Evolutionary conservation across 768 basidiomycete species (phyloP).

Genomic region (Sarcodon aspratus): DNA sequence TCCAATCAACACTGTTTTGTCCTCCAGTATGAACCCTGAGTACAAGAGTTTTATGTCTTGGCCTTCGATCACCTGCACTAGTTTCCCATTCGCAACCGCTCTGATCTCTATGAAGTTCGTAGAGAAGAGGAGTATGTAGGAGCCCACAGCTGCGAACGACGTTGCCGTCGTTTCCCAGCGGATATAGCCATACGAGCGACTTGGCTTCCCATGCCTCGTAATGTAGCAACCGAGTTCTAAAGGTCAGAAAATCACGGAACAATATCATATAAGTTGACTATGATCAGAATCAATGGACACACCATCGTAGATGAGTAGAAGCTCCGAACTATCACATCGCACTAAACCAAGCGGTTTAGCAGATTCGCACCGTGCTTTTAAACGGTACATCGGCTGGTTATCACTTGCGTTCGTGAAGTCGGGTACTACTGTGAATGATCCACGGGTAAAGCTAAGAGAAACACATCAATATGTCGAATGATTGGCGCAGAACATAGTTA

Average conservation of each 20-base stretch:
- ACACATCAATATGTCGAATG: neutral
- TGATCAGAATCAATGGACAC: slow-evolving; percentile 12
- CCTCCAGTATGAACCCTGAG: slow-evolving; percentile 22
- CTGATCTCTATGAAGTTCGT: slow-evolving; percentile 69
- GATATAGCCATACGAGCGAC: slow-evolving; percentile 49
- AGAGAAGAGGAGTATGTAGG: slow-evolving; percentile 64
- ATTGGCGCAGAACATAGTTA: neutral
- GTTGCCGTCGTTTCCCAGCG: slow-evolving; percentile 70
- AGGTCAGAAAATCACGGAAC: neutral
- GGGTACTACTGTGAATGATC: slow-evolving; percentile 38
- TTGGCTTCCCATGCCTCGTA: slow-evolving; percentile 55
- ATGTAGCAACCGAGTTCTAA: slow-evolving; percentile 71
- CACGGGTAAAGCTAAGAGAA: slow-evolving; percentile 13
- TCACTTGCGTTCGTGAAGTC: slow-evolving; percentile 34
- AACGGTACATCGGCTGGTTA: slow-evolving; percentile 29
- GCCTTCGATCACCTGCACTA: slow-evolving; percentile 79
- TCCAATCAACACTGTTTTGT: slow-evolving; percentile 41
- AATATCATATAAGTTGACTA: neutral
- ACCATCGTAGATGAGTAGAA: slow-evolving; percentile 72
- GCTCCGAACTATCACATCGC: slow-evolving; percentile 37
- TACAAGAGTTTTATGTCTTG: slow-evolving; percentile 57
- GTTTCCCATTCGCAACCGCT: slow-evolving; percentile 44
- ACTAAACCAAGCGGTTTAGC: slow-evolving; percentile 61
- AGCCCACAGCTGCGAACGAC: slow-evolving; percentile 48
- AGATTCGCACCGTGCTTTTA: slow-evolving; percentile 48